Percentiles rank a stretch among this genome's conserved stretches.
These are phyloP conservation scores for Elymus sibiricus DNA, from an alignment of 176 grass and related monocot genomes.

Conservation along the genomic window DNA sequence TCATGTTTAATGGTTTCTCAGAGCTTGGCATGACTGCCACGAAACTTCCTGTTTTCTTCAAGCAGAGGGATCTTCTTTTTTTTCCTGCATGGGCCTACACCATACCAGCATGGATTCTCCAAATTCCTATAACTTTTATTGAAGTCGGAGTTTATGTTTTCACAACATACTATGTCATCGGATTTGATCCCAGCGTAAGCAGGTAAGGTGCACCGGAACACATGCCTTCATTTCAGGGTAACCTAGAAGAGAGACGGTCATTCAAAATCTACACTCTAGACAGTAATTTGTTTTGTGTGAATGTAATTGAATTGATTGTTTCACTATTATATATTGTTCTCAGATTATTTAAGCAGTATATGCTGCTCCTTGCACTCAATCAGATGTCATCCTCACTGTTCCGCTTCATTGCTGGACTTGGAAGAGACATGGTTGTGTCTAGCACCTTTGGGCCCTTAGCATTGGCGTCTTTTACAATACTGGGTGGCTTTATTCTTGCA, in stretches of 20 bases:
- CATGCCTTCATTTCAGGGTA: neutral
- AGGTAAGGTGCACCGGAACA: constrained; percentile 36
- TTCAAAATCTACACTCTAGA: neutral
- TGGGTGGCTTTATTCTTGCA: constrained; percentile 81
- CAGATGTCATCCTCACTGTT: constrained; percentile 85
- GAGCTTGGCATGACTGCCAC: constrained; percentile 76
- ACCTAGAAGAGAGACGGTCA: neutral
- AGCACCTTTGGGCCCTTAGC: constrained; percentile 71
- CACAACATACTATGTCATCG: constrained; percentile 77
- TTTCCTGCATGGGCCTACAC: constrained; percentile 85
- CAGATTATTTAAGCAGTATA: constrained; percentile 89
- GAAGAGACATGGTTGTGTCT: constrained; percentile 80
- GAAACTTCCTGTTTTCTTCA: constrained; percentile 84
- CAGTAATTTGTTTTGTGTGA: neutral
- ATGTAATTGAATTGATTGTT: neutral
- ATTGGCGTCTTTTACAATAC: constrained; percentile 47
- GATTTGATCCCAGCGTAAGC: constrained; percentile 61
- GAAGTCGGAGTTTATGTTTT: constrained; percentile 78
- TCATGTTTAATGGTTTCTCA: constrained; percentile 85
- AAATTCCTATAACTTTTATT: constrained; percentile 82
- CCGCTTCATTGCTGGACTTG: constrained; percentile 70
- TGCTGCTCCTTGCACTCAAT: constrained; percentile 60
- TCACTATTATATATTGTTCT: neutral
- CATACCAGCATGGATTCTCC: constrained; percentile 77
- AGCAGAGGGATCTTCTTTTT: constrained; percentile 83